Evolutionary conservation across 176 grass and related monocot genomes (phyloP), one percentile per base, ranked within the genome.

Genomic region (Oryza punctata): DNA sequence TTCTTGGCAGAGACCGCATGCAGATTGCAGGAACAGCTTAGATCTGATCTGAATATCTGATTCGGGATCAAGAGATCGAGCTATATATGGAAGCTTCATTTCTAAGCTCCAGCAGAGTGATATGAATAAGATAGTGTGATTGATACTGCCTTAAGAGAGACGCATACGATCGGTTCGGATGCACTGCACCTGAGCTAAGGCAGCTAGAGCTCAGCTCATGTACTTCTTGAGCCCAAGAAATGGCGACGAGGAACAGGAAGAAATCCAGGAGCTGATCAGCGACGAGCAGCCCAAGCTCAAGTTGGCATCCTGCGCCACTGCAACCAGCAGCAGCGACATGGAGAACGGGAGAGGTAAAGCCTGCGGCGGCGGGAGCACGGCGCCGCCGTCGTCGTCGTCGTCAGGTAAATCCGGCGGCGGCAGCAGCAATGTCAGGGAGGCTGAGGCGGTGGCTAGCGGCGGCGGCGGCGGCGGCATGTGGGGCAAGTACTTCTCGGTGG

Each of bases 401-500:
- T 32, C 30, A 32, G 30, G 30, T 32, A 32, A 32, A 32, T 32
- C 30, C 30, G 30, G 54, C 54, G 13, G 13, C 46, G 10, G 41
- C 35, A 10, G 21, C 67, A 28, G 76, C 15, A 40, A 40, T 11
- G 64, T 12, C 1, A 13, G 50, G 50, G 50, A 54, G 13, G 47
- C 5, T n/a, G 19, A 59, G 21, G 6, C 21, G 21, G 21, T 24
- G 13, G n/a, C 69, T 21, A 16, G 77, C 23, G 44, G 54, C 35
- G 40, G 40, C 12, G 70, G 54, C 35, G 40, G 40, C 12, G 65
- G 13, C 1, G 10, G 19, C 64, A 28, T 63, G 40, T 80, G 76
- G 35, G 25, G 74, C 35, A 91, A 78, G 25, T 94, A 89, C 86
- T 84, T 92, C 41, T 80, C 87, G n/a, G 50, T 85, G 16, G 68